A percentile compares a stretch with the other conserved stretches of the same genome.
Conservation (phyloP, 2,329 filamentous ascomycete genomes). For the Mycosphaerelloides madeirae region DNA sequence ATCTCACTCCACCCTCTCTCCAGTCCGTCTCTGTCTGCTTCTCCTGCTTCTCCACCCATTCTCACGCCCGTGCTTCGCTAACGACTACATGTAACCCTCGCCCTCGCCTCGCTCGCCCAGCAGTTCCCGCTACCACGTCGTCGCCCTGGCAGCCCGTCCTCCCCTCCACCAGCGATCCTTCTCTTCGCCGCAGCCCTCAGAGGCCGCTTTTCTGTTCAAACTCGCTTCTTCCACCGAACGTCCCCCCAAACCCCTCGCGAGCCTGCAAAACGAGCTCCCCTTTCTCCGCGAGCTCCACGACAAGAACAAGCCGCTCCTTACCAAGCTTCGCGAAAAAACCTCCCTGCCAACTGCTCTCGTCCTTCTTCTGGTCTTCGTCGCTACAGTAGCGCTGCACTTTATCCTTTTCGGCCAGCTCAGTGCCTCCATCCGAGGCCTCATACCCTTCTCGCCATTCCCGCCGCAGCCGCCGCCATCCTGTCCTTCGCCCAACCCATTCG, state of each 20-base stretch:
- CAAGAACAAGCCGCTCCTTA: conserved; percentile 11
- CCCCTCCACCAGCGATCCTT: conserved; percentile 6
- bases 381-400: conserved; percentile 13
- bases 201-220: conserved; percentile 5
- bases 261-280: conserved; percentile 19
- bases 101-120: background rate
- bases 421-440: conserved; percentile 8
- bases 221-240: background rate
- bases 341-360: conserved; percentile 12
- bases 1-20: too few relatives aligned
- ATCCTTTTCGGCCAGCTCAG: conserved; percentile 5
- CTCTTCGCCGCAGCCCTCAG: conserved; percentile 7
- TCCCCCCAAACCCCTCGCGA: background rate
- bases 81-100: background rate
- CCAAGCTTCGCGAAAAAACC: conserved; percentile 8
- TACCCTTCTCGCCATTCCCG: conserved; percentile 7
- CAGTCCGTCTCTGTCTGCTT: too few relatives aligned
- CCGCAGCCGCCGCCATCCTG: conserved; percentile 25
- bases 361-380: conserved; percentile 10
- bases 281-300: conserved; percentile 28
- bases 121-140: background rate
- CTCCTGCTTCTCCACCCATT: too few relatives aligned
- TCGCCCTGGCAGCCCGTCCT: background rate
- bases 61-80: too few relatives aligned
- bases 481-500: conserved; percentile 31